phyloP scores from a whole-genome alignment of 2,329 filamentous ascomycete genomes.

The Fusarium subtropicale region DNA sequence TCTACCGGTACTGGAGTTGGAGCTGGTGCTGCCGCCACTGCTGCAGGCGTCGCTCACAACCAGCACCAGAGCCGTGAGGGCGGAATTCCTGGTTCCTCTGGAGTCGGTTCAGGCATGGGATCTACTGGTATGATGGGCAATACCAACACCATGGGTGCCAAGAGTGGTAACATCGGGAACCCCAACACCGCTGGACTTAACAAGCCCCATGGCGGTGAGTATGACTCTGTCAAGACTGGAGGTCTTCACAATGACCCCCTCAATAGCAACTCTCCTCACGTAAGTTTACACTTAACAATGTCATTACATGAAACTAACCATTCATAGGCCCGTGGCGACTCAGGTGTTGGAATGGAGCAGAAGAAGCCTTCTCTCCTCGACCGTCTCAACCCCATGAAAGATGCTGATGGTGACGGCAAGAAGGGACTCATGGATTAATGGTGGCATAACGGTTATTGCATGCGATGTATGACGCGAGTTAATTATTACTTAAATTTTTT shows the following conservation, averaged over 20 bases:
- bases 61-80: conserved; percentile 27
- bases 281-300: not conserved
- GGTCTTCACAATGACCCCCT: conserved; percentile 32
- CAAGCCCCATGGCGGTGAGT: conserved; percentile 11
- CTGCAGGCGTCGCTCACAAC: conserved; percentile 25
- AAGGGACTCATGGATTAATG: conserved; percentile 39
- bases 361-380: conserved; percentile 42
- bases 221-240: conserved; percentile 22
- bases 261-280: conserved; percentile 20
- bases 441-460: accelerated
- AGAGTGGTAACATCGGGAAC: not conserved
- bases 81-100: conserved; percentile 1
- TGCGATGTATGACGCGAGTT: not conserved
- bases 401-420: conserved; percentile 43
- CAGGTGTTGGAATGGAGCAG: conserved; percentile 19
- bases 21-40: conserved; percentile 6
- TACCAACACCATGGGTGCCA: conserved; percentile 5
- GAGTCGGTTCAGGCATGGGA: conserved; percentile 11
- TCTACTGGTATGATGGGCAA: not conserved
- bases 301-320: not conserved
- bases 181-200: conserved; percentile 25
- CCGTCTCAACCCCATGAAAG: conserved; percentile 40
- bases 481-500: too few relatives aligned
- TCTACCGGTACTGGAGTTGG: conserved; percentile 12
- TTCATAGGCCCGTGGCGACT: conserved; percentile 19